A percentile compares a stretch with the other conserved stretches of the same genome.
Conservation (phyloP, 2,329 filamentous ascomycete species). For the Fusarium pininemorale region DNA sequence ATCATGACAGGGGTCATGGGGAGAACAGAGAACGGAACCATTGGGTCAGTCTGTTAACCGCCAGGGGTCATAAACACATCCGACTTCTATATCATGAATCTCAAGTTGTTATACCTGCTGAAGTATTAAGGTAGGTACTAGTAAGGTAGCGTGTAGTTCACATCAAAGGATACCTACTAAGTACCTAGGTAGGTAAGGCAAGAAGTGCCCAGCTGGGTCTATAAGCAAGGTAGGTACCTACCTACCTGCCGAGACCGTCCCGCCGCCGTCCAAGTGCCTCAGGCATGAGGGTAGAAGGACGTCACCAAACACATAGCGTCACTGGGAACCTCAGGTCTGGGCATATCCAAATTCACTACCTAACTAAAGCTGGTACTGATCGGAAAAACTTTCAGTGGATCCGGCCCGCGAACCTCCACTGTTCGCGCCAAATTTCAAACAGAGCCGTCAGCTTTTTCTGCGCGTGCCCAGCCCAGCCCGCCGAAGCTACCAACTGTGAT, state of each 20-base stretch:
- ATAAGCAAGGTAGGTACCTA: not conserved
- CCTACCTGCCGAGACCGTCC: not conserved
- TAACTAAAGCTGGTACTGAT: conserved; percentile 13
- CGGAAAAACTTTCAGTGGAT: conserved; percentile 46
- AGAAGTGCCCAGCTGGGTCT: not conserved
- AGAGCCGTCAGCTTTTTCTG: conserved; percentile 47
- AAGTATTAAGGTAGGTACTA: not conserved
- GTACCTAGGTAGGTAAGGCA: not conserved
- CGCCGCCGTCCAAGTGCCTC: conserved; percentile 18
- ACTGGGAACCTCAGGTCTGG: not conserved
- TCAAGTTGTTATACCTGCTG: not conserved
- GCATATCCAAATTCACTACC: conserved; percentile 3
- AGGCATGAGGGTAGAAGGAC: conserved; percentile 5
- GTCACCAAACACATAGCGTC: conserved; percentile 11
- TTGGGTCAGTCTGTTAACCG: not conserved
- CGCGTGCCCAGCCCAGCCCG: conserved; percentile 44
- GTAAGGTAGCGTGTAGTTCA: too few species aligned
- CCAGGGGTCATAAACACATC: not conserved
- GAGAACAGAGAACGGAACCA: conserved; percentile 7
- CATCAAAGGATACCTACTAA: not conserved
- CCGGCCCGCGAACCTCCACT: conserved; percentile 26
- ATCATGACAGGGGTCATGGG: conserved; percentile 26
- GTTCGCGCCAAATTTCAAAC: conserved; percentile 45
- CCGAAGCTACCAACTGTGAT: conserved; percentile 40
- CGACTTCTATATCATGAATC: not conserved